Evolutionary conservation across 2,329 filamentous ascomycete genomes (phyloP), one percentile per base, ranked within the genome.

Genomic region (Capronia coronata): DNA sequence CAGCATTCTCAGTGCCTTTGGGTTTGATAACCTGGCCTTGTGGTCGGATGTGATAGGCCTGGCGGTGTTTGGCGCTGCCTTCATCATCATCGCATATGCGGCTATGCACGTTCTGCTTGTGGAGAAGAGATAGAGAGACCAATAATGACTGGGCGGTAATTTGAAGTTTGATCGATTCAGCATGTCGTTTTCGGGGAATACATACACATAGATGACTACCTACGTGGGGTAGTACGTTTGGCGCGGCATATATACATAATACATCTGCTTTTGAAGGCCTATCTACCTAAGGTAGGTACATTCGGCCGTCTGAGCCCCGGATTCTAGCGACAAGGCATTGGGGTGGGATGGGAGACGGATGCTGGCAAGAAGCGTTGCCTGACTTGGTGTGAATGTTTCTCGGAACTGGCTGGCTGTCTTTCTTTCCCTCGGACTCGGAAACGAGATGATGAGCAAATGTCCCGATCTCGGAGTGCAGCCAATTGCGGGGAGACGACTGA

Each of bases 51-150:
- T 93, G 21, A 73, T 85, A 44, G 90, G 87, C 40, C 71, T 98
- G 11, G 88, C 80, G 4, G 74, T 93, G 9, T 94, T 96, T 67
- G 88, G 85, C 1, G 84, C 78, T 0, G 77, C 80, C 0, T 98
- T 97, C 64, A 81, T 97, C 42, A 70, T 96, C 38, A 74, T 97
- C 58, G 91, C 93, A 5, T 98, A 97, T 66, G 74, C 71, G 23
- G 90, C 91, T 13, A 94, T 98, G 88, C 93, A 98, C 72, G 70
- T 97, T 54, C 70, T 98, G 62, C 79, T 98, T 41, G 81, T 98
- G 18, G 93, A 98, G 77, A 91, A 82, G 75, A 77, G 87, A 63
- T 91, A 76, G 41, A 13, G 7, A 22, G 7, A 18, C 30, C 40
- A 46, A 43, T 34, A 34, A 14, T 37, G 34, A 43, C 30, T 30